These are phyloP conservation scores for Monilinia fructigena DNA, from an alignment of 2,329 filamentous ascomycete species.

Conservation along the genomic window DNA sequence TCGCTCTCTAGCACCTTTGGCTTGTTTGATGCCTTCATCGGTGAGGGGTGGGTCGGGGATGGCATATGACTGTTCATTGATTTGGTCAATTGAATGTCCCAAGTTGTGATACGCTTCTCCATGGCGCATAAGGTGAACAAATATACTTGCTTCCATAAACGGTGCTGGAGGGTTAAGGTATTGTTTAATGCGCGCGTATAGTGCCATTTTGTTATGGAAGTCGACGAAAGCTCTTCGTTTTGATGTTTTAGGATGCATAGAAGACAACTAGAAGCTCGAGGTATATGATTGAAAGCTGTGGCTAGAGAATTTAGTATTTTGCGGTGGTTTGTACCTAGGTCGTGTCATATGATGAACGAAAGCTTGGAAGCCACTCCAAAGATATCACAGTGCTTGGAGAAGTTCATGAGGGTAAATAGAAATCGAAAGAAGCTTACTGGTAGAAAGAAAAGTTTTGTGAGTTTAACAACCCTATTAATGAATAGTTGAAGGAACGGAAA, in stretches of 20 bases:
- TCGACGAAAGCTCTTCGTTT: no score
- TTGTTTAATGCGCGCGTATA: not conserved
- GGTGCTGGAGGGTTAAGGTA: not conserved
- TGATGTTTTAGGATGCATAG: not conserved
- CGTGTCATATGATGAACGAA: not conserved
- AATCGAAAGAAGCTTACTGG: not conserved
- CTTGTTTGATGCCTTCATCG: not conserved
- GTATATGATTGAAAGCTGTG: not conserved
- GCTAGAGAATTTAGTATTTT: not conserved
- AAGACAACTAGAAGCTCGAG: not conserved
- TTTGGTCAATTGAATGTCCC: not conserved
- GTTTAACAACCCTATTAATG: not conserved
- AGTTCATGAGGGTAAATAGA: not conserved
- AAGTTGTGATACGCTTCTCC: constrained; percentile 18
- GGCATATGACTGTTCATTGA: not conserved
- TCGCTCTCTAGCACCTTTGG: not conserved
- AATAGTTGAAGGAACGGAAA: not conserved
- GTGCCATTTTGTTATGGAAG: not conserved
- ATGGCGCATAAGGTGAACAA: constrained; percentile 16
- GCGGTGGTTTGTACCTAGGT: not conserved
- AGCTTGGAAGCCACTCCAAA: not conserved
- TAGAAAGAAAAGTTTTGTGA: not conserved
- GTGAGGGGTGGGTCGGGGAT: constrained; percentile 4
- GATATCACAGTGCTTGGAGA: not conserved
- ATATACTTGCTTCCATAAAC: not conserved